phyloP scores from a whole-genome alignment of 306 rosid genomes.

The Amphicarpaea edgeworthii region DNA sequence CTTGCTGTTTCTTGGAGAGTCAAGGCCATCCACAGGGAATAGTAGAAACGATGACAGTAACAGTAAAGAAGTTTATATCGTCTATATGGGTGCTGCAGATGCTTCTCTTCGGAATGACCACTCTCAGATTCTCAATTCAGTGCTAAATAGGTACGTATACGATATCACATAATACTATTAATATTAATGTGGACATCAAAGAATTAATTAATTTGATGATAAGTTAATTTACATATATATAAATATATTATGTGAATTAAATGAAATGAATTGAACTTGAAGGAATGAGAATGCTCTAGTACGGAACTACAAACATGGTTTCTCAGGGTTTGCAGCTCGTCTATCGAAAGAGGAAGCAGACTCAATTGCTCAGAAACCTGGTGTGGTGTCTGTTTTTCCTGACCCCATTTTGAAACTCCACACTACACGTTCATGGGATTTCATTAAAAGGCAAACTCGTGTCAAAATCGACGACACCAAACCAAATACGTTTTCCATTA shows the following conservation, averaged over 20 bases:
- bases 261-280: no score
- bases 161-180: no score
- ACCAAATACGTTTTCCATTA: constrained; percentile 19
- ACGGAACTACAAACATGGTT: constrained; percentile 77
- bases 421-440: constrained; percentile 93
- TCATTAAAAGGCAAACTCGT: constrained; percentile 60
- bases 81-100: constrained; percentile 86
- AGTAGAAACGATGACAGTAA: neutral
- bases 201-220: neutral
- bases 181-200: neutral
- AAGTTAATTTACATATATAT: no score
- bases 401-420: constrained; percentile 75
- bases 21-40: constrained; percentile 23
- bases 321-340: constrained; percentile 88
- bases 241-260: no score
- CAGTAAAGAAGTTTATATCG: constrained; percentile 60
- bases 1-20: constrained; percentile 42
- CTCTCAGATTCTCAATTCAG: constrained; percentile 58
- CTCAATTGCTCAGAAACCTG: constrained; percentile 58
- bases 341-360: constrained; percentile 67
- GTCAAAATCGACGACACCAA: constrained; percentile 51
- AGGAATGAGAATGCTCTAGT: constrained; percentile 66
- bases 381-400: constrained; percentile 86
- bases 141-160: constrained; percentile 51
- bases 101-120: constrained; percentile 63